Percentiles rank a stretch among this genome's conserved stretches.
Evolutionary conservation across 148 eudicot species (phyloP).

Genomic region (Camellia granthamiana): DNA sequence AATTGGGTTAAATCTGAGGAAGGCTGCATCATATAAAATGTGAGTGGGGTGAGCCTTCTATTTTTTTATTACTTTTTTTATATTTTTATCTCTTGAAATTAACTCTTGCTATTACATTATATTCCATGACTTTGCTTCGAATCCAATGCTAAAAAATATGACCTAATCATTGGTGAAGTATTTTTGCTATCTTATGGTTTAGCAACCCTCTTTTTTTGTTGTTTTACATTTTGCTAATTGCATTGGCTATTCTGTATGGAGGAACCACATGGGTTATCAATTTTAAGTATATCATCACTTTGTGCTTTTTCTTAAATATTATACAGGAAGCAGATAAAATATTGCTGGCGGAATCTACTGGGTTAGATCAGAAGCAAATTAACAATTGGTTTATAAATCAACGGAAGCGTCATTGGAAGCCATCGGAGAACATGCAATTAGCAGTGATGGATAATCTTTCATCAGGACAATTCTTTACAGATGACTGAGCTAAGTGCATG

Average conservation of each 20-base stretch:
- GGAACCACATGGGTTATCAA: neutral
- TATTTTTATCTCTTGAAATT: too few species aligned
- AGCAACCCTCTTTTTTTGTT: too few species aligned
- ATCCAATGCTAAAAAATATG: too few species aligned
- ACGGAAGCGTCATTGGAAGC: slow-evolving; percentile 95
- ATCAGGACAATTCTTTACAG: slow-evolving; percentile 50
- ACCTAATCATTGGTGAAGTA: too few species aligned
- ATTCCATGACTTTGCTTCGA: too few species aligned
- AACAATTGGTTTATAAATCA: slow-evolving; percentile 98
- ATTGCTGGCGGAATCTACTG: slow-evolving; percentile 71
- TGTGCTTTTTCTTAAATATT: neutral
- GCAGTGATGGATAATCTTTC: slow-evolving; percentile 65
- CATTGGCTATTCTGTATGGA: too few species aligned
- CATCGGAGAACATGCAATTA: slow-evolving; percentile 78
- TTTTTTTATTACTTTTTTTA: too few species aligned
- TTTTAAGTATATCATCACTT: neutral
- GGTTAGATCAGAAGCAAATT: slow-evolving; percentile 92
- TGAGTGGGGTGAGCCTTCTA: neutral
- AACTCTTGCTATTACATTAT: too few species aligned
- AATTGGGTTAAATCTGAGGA: too few species aligned
- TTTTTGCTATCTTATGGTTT: too few species aligned
- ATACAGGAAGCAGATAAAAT: slow-evolving; percentile 84
- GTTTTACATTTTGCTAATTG: too few species aligned
- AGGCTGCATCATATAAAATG: too few species aligned
- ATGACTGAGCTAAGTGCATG: slow-evolving; percentile 32